Conservation (phyloP, 2,329 filamentous ascomycete genomes). For the Fusarium mundagurra region DNA sequence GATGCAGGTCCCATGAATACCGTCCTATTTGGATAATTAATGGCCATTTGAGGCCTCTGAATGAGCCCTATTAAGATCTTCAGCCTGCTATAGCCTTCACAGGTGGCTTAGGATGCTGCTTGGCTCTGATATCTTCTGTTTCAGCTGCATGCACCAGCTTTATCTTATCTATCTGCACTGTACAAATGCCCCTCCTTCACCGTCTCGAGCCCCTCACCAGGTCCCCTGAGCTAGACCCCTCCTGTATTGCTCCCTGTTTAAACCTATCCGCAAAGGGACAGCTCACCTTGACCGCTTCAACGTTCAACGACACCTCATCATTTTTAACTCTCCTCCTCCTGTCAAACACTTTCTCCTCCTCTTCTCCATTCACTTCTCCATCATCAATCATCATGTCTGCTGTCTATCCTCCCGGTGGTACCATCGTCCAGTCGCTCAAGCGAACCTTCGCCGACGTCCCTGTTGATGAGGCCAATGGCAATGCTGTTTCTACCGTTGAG, state of each 20-base stretch:
- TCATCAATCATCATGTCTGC: constrained; percentile 59
- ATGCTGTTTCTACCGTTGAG: constrained; percentile 82
- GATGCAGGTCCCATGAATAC: neutral
- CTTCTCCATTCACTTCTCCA: constrained; percentile 5
- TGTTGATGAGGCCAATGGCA: constrained; percentile 75
- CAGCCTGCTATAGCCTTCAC: neutral
- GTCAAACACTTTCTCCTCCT: constrained; percentile 10
- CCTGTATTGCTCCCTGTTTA: constrained; percentile 25
- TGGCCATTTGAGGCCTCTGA: neutral
- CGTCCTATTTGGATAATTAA: too few species aligned
- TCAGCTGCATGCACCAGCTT: neutral
- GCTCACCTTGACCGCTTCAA: constrained; percentile 43
- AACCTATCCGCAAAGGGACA: constrained; percentile 36
- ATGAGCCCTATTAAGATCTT: neutral
- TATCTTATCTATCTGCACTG: constrained; percentile 43
- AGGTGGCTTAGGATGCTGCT: neutral
- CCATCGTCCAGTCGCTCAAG: constrained; percentile 87
- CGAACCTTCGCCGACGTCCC: constrained; percentile 86
- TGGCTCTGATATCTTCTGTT: neutral
- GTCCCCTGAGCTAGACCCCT: constrained; percentile 37
- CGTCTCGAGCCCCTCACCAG: constrained; percentile 34
- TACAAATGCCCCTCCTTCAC: constrained; percentile 41
- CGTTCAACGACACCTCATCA: constrained; percentile 31
- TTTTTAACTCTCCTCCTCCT: constrained; percentile 26
- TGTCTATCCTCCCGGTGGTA: constrained; percentile 70